phyloP scores from a whole-genome alignment of 2,329 filamentous ascomycete species.

The Ilyonectria robusta region DNA sequence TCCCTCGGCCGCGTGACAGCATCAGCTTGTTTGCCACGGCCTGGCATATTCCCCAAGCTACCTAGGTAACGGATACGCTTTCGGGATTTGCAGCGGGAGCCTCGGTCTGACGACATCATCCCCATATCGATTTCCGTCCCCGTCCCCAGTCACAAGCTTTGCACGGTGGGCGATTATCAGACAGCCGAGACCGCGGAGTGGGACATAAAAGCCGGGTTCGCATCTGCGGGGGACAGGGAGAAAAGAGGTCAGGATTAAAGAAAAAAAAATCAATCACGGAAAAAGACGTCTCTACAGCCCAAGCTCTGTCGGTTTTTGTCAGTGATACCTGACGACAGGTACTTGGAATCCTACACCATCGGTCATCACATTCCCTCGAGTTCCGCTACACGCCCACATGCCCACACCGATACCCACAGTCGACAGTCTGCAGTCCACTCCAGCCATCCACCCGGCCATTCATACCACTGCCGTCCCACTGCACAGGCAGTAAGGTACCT shows the following conservation, averaged over 20 bases:
- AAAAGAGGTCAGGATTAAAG: constrained; percentile 1
- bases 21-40: background rate
- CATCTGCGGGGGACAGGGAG: constrained; percentile 22
- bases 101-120: constrained; percentile 32
- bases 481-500: constrained; percentile 5
- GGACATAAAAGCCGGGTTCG: constrained; percentile 28
- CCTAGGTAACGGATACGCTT: constrained; percentile 18
- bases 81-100: constrained; percentile 9
- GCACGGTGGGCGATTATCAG: background rate
- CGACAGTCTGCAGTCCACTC: constrained; percentile 3
- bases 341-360: constrained; percentile 3
- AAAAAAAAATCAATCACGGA: constrained; percentile 3
- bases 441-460: constrained; percentile 6
- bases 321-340: constrained; percentile 12
- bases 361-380: background rate
- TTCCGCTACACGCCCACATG: background rate
- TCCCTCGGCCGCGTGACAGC: constrained; percentile 24
- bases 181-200: constrained; percentile 27
- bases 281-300: constrained; percentile 2
- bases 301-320: constrained; percentile 4
- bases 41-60: background rate
- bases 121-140: constrained; percentile 12
- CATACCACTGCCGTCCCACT: constrained; percentile 20
- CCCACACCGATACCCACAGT: constrained; percentile 6
- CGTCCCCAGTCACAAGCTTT: constrained; percentile 28